Evolutionary conservation across 768 basidiomycete genomes (phyloP).

Genomic region (Kwoniella sp.): DNA sequence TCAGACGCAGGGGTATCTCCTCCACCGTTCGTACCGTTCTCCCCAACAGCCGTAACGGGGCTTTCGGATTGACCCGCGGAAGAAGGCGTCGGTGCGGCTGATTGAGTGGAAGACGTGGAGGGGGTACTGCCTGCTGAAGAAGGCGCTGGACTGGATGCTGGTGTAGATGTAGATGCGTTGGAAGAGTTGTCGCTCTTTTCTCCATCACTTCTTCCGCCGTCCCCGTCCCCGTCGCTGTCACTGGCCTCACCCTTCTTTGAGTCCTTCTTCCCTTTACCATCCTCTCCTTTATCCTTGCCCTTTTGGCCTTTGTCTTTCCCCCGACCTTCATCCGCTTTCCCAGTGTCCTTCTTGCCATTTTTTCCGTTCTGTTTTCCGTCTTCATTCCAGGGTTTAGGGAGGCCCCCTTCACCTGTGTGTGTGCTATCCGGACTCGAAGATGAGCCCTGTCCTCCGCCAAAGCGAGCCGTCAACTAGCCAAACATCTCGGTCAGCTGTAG

Average conservation of each 20-base stretch:
- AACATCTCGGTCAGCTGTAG: conserved; percentile 16
- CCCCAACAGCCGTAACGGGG: neutral
- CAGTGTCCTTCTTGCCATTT: neutral
- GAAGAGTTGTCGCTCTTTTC: neutral
- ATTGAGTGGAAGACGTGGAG: neutral
- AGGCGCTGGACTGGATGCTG: neutral
- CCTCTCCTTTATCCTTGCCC: neutral
- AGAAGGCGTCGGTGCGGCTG: neutral
- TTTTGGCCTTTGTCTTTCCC: neutral
- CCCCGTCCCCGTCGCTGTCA: neutral
- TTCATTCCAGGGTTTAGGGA: too few relatives aligned
- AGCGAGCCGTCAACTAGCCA: neutral
- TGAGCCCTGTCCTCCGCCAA: neutral
- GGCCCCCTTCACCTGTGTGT: neutral
- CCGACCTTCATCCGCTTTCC: neutral
- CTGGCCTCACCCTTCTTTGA: neutral
- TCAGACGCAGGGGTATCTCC: neutral
- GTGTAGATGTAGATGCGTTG: neutral
- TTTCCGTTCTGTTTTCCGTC: too few relatives aligned
- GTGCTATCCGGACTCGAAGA: neutral
- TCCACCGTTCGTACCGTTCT: neutral
- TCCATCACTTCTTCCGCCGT: neutral
- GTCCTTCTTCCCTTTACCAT: neutral
- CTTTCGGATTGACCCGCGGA: neutral
- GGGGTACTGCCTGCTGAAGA: neutral